phyloP scores from a whole-genome alignment of 176 grass and related monocot genomes.

The Metroxylon sagu region DNA sequence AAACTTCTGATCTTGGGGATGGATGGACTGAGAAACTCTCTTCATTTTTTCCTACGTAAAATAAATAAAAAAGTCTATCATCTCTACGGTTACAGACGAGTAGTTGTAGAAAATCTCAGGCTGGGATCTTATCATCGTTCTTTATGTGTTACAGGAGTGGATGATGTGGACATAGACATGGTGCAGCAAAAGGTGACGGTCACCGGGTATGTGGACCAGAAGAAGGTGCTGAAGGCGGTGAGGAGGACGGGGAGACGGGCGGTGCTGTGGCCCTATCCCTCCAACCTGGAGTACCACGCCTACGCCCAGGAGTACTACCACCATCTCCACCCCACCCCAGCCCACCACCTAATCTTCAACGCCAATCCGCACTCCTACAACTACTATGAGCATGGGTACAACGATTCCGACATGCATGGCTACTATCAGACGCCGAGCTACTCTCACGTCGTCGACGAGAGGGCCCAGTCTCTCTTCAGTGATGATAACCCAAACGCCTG shows the following conservation, averaged over 20 bases:
- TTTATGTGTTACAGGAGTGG: slow-evolving; percentile 35
- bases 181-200: slow-evolving; percentile 57
- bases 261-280: slow-evolving; percentile 35
- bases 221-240: slow-evolving; percentile 52
- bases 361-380: slow-evolving; percentile 53
- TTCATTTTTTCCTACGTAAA: no score
- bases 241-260: slow-evolving; percentile 40
- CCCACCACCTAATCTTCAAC: slow-evolving; percentile 11
- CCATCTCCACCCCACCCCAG: slow-evolving; percentile 3
- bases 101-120: no score
- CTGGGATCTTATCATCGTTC: no score
- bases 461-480: slow-evolving; percentile 43
- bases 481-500: slow-evolving; percentile 73
- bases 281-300: background rate
- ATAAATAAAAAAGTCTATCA: no score
- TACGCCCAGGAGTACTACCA: slow-evolving; percentile 38
- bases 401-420: slow-evolving; percentile 34
- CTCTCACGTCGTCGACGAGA: slow-evolving; percentile 16
- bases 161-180: slow-evolving; percentile 55
- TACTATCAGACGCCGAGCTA: slow-evolving; percentile 11
- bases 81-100: no score
- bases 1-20: no score
- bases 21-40: no score
- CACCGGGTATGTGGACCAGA: slow-evolving; percentile 49
- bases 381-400: slow-evolving; percentile 64